A percentile compares a stretch with the other conserved stretches of the same genome.
phyloP scores from a whole-genome alignment of 371 early-diverging fungal genomes.

The Mucor velutinosus region DNA sequence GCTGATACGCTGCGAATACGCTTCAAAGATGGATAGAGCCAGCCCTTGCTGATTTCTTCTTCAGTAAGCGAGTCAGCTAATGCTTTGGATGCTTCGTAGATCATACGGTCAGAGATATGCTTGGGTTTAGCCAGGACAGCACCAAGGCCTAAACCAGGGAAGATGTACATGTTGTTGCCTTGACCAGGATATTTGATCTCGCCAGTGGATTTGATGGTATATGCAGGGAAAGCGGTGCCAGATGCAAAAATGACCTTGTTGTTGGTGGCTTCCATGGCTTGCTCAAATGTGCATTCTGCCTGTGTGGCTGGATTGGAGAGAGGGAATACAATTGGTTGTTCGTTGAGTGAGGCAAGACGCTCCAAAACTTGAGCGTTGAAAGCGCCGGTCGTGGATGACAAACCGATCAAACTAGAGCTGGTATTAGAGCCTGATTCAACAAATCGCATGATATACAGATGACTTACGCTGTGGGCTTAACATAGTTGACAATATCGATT shows the following conservation, averaged over 20 bases:
- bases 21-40: slow-evolving; percentile 82
- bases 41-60: slow-evolving; percentile 66
- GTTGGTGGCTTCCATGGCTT: slow-evolving; percentile 82
- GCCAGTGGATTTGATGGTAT: slow-evolving; percentile 62
- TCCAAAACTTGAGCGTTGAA: slow-evolving; percentile 65
- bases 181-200: slow-evolving; percentile 74
- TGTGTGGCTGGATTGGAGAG: slow-evolving; percentile 88
- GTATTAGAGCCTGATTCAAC: not conserved
- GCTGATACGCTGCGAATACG: slow-evolving; percentile 86
- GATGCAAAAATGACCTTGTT: slow-evolving; percentile 90
- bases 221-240: slow-evolving; percentile 90
- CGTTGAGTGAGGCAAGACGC: slow-evolving; percentile 73
- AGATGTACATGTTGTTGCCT: slow-evolving; percentile 93
- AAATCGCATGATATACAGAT: slow-evolving; percentile 12
- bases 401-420: slow-evolving; percentile 74
- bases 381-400: slow-evolving; percentile 78
- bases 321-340: slow-evolving; percentile 91
- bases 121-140: slow-evolving; percentile 68
- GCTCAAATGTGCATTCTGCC: slow-evolving; percentile 91
- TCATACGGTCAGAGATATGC: slow-evolving; percentile 76
- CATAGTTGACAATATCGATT: slow-evolving; percentile 72
- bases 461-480: slow-evolving; percentile 38
- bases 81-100: slow-evolving; percentile 79
- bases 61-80: slow-evolving; percentile 76
- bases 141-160: slow-evolving; percentile 94